These are phyloP conservation scores for Cordia subcordata DNA, from an alignment of 257 asterid genomes.

Conservation along the genomic window DNA sequence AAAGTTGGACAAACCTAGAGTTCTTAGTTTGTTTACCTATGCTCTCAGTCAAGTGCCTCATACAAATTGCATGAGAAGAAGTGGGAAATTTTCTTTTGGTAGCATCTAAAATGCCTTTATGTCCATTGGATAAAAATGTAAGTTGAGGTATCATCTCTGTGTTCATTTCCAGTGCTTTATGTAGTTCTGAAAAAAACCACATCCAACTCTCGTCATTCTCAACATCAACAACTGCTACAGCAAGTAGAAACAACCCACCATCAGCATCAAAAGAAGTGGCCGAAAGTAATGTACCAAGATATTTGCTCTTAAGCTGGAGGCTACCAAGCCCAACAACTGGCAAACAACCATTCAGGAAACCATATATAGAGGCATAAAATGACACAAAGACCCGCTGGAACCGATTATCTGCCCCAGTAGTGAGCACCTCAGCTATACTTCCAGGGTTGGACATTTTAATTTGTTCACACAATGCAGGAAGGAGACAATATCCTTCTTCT, in stretches of 20 bases:
- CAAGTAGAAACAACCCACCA: slow-evolving; percentile 69
- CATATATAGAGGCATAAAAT: slow-evolving; percentile 53
- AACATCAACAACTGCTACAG: slow-evolving; percentile 62
- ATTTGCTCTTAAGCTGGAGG: slow-evolving; percentile 60
- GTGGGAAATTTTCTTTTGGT: slow-evolving; percentile 45
- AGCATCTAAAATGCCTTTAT: slow-evolving; percentile 52
- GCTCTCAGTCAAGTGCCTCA: slow-evolving; percentile 64
- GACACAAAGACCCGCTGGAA: slow-evolving; percentile 65
- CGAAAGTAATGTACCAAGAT: slow-evolving; percentile 59
- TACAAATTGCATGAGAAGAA: slow-evolving; percentile 52
- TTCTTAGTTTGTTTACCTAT: slow-evolving; percentile 60
- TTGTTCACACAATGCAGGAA: slow-evolving; percentile 66
- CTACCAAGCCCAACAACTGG: slow-evolving; percentile 66
- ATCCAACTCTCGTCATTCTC: slow-evolving; percentile 74
- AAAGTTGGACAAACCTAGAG: slow-evolving; percentile 59
- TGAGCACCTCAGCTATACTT: slow-evolving; percentile 63
- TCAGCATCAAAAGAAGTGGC: slow-evolving; percentile 76
- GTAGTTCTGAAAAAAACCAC: slow-evolving; percentile 72
- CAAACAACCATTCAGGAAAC: slow-evolving; percentile 61
- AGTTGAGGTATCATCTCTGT: slow-evolving; percentile 40
- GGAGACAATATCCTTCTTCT: slow-evolving; percentile 71
- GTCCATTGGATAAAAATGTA: slow-evolving; percentile 55
- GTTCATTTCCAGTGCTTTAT: slow-evolving; percentile 50
- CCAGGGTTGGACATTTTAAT: slow-evolving; percentile 52
- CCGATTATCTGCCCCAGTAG: slow-evolving; percentile 53